Evolutionary conservation across 148 eudicot genomes (phyloP).

Genomic region (Camellia japonica): DNA sequence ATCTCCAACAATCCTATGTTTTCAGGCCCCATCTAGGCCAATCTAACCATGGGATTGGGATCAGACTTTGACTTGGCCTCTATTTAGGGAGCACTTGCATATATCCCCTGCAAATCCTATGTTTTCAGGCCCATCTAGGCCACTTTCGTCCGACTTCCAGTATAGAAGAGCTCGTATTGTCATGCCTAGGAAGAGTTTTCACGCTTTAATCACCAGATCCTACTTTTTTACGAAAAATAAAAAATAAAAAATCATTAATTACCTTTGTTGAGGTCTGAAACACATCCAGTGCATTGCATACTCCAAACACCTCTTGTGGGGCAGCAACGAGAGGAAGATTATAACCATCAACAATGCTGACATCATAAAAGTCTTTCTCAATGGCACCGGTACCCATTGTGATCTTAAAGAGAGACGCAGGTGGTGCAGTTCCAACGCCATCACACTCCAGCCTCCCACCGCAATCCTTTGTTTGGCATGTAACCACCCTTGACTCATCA

Average conservation of each 20-base stretch:
- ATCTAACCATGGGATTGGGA: too few relatives aligned
- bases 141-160: too few relatives aligned
- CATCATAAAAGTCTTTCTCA: slow-evolving; percentile 74
- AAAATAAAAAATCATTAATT: slow-evolving; percentile 11
- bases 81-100: too few relatives aligned
- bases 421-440: slow-evolving; percentile 79
- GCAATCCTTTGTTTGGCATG: slow-evolving; percentile 81
- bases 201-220: too few relatives aligned
- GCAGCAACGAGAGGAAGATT: slow-evolving; percentile 72
- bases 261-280: slow-evolving; percentile 75
- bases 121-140: too few relatives aligned
- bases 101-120: too few relatives aligned
- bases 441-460: slow-evolving; percentile 75
- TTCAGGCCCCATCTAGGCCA: too few relatives aligned
- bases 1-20: too few relatives aligned
- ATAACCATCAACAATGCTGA: slow-evolving; percentile 88
- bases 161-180: too few relatives aligned
- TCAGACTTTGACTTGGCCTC: too few relatives aligned
- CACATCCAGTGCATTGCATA: slow-evolving; percentile 83
- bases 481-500: slow-evolving; percentile 55
- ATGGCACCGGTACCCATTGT: slow-evolving; percentile 56
- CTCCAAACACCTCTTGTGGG: slow-evolving; percentile 51
- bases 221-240: not conserved
- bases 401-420: slow-evolving; percentile 82
- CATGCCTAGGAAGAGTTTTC: not conserved